Conservation (phyloP, 2,329 filamentous ascomycete species). For the Apiospora sp. region DNA sequence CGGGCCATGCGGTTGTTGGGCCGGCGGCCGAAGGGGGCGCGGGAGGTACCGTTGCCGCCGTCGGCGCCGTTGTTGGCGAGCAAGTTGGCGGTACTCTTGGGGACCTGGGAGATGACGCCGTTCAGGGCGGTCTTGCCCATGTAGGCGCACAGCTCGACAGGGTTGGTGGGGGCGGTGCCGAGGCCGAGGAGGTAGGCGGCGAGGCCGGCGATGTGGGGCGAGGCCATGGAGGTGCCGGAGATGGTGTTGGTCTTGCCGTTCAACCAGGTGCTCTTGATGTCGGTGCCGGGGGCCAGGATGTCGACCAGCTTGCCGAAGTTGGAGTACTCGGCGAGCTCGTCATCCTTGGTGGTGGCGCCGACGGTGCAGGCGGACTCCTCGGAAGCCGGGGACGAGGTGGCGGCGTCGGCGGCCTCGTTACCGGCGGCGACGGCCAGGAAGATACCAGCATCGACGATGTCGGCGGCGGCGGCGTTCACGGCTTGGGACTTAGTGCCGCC, state of each 20-base stretch:
- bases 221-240: constrained; percentile 55
- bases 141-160: constrained; percentile 34
- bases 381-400: constrained; percentile 56
- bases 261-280: constrained; percentile 57
- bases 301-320: constrained; percentile 61
- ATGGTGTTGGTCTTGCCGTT: constrained; percentile 49
- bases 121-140: constrained; percentile 51
- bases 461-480: constrained; percentile 59
- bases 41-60: constrained; percentile 3
- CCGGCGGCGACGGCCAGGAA: constrained; percentile 65
- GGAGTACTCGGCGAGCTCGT: constrained; percentile 35
- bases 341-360: constrained; percentile 49
- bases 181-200: constrained; percentile 45
- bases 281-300: constrained; percentile 58
- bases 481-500: constrained; percentile 56
- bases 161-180: neutral
- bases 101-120: constrained; percentile 46
- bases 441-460: constrained; percentile 54
- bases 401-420: constrained; percentile 55
- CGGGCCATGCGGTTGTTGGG: neutral
- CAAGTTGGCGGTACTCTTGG: constrained; percentile 45
- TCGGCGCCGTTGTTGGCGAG: constrained; percentile 45
- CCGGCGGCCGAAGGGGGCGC: neutral
- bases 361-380: constrained; percentile 59
- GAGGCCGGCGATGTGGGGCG: constrained; percentile 46